Base-by-base conservation (phyloP, 176 grass and related monocot genomes). In the Zizania latifolia region DNA sequence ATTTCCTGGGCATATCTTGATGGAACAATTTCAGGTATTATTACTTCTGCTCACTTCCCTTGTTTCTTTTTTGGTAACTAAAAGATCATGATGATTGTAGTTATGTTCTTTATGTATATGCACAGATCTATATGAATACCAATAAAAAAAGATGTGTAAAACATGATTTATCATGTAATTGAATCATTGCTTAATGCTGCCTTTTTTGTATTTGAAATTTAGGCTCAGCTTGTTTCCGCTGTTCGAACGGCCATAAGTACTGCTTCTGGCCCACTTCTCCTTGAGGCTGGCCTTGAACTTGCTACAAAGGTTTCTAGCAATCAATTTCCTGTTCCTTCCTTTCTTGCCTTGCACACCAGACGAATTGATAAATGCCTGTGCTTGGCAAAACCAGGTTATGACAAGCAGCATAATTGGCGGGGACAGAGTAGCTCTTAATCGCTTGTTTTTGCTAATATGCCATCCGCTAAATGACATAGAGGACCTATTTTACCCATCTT, bases 171-270 rank as follows among this genome's bases (percentile, higher is more conserved):
- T 36, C 33, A 41, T 71, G 38, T 70, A 27, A 55, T 40, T 17
- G 17, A 55, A 21, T 13, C 6, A 58, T 50, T 19, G 32, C 58
- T 82, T 86, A 14, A 82, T 65, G 31, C 28, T 50, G 19, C 48
- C 59, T 3, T 76, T 71, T 53, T 8, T 53, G 48, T 22, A n/a
- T 53, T 31, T 24, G 13, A 63, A 78, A 28, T 73, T 84, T 82
- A 97, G 95, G 95, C 95, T 78, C 91, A 94, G 75, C 76, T 98
- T 84, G 95, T 94, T 83, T 98, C 95, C 76, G 95, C 89, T 86
- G 87, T 98, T 92, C 87, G 92, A 86, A 85, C 76, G 3, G 84
- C 94, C 30, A 94, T 98, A 87, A 94, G 59, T 78, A 92, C 78
- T 40, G 76, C 84, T 56, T 94, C 91, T 77, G 68, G 79, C 29